A percentile compares a stretch with the other conserved stretches of the same genome.
Conservation (phyloP, 306 rosid genomes). For the Vigna nakashimae region DNA sequence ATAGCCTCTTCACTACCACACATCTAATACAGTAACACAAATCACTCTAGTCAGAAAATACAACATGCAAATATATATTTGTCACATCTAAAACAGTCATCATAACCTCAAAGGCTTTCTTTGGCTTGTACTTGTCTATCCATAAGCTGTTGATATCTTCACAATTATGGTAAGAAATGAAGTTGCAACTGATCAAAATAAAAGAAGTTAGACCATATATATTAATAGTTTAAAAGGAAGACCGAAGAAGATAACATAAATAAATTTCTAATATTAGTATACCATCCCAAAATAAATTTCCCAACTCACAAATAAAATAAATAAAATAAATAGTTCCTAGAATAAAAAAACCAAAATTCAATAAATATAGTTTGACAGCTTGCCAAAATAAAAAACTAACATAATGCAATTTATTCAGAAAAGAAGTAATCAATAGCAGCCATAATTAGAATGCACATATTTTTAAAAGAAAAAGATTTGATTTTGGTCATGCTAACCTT, state of each 20-base stretch:
- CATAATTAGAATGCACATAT: background rate
- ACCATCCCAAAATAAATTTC: slow-evolving; percentile 19
- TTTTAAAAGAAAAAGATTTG: too few species aligned
- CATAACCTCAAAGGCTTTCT: slow-evolving; percentile 75
- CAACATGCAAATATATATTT: slow-evolving; percentile 53
- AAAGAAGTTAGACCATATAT: too few species aligned
- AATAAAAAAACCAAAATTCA: too few species aligned
- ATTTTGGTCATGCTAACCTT: slow-evolving; percentile 52
- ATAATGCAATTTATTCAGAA: background rate
- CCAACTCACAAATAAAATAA: background rate
- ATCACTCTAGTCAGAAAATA: slow-evolving; percentile 9
- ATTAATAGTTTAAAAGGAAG: background rate
- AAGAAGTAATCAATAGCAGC: slow-evolving; percentile 23
- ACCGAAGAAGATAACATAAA: background rate
- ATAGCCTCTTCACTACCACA: slow-evolving; percentile 85
- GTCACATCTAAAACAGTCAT: slow-evolving; percentile 64
- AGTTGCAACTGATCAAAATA: too few species aligned
- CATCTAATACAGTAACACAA: slow-evolving; percentile 54
- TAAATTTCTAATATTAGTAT: slow-evolving; percentile 13
- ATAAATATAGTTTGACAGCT: background rate
- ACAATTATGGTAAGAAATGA: slow-evolving; percentile 57
- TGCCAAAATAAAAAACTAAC: too few species aligned
- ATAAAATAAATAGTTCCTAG: too few species aligned
- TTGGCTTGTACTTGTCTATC: slow-evolving; percentile 82
- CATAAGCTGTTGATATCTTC: slow-evolving; percentile 64